These are phyloP conservation scores for Austroboletus niveus DNA, from an alignment of 1,284 basidiomycete species.

Conservation along the genomic window DNA sequence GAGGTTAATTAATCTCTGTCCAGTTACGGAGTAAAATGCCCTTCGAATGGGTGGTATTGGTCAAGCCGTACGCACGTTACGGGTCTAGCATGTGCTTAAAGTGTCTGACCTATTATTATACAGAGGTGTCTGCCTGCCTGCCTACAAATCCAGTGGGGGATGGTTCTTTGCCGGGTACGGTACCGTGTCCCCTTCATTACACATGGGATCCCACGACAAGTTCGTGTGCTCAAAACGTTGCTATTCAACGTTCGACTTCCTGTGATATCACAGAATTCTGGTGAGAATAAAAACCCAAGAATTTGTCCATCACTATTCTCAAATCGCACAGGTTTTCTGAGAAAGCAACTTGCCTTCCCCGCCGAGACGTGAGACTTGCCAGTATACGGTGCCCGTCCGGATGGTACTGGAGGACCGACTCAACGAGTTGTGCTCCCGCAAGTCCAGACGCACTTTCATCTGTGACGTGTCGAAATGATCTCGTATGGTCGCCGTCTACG, in stretches of 20 bases:
- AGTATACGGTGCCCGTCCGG: constrained; percentile 10
- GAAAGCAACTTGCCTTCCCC: constrained; percentile 13
- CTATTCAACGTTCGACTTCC: background rate
- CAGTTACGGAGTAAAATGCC: constrained; percentile 11
- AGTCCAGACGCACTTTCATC: constrained; percentile 6
- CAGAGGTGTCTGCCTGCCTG: constrained; percentile 18
- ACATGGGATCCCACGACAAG: constrained; percentile 9
- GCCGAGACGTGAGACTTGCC: background rate
- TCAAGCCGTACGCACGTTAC: constrained; percentile 11
- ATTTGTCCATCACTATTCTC: background rate
- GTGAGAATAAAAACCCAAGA: constrained; percentile 2
- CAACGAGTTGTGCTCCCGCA: constrained; percentile 12
- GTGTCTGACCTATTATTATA: constrained; percentile 1
- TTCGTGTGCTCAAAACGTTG: constrained; percentile 5
- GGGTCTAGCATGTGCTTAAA: background rate
- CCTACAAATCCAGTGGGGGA: constrained; percentile 6
- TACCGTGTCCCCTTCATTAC: constrained; percentile 10
- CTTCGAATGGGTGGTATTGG: constrained; percentile 16
- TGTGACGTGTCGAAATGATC: background rate
- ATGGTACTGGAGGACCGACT: constrained; percentile 19
- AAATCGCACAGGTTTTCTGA: constrained; percentile 13
- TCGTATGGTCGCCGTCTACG: constrained; percentile 13
- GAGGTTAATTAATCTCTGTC: background rate
- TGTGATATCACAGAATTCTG: constrained; percentile 14
- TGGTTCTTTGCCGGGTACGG: background rate